Conservation (phyloP, 495 filamentous ascomycete species). For the Xylaria cubensis region DNA sequence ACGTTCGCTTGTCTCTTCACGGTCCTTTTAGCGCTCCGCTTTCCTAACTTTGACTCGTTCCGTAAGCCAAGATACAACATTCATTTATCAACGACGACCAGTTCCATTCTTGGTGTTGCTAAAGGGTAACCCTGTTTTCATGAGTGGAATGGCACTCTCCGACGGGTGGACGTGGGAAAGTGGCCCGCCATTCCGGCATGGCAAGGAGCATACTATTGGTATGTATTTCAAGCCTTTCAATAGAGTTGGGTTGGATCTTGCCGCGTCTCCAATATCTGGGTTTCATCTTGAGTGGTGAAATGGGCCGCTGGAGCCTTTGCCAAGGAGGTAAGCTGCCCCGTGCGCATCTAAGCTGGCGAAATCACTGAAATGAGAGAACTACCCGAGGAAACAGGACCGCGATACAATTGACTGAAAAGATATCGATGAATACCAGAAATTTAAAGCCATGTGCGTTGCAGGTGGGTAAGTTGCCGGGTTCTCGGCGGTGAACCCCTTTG, state of each 20-base stretch:
- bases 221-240: neutral
- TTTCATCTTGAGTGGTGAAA: constrained; percentile 15
- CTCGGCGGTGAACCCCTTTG: no score
- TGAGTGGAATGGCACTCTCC: constrained; percentile 21
- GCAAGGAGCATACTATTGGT: neutral
- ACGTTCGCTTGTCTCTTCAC: neutral
- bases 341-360: no score
- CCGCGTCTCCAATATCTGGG: constrained; percentile 1
- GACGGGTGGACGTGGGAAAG: constrained; percentile 19
- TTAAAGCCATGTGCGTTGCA: no score
- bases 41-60: constrained; percentile 25
- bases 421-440: no score
- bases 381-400: no score
- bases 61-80: constrained; percentile 22
- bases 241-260: neutral
- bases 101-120: neutral
- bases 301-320: no score
- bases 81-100: constrained; percentile 1
- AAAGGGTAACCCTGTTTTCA: constrained; percentile 8
- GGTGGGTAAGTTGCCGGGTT: no score
- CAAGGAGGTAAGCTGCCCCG: no score
- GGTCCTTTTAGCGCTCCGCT: constrained; percentile 8
- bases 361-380: no score
- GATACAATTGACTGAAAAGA: no score
- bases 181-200: constrained; percentile 26